Evolutionary conservation across 352 stramenopile genomes (phyloP).

Genomic region (Pythium utonaiense): DNA sequence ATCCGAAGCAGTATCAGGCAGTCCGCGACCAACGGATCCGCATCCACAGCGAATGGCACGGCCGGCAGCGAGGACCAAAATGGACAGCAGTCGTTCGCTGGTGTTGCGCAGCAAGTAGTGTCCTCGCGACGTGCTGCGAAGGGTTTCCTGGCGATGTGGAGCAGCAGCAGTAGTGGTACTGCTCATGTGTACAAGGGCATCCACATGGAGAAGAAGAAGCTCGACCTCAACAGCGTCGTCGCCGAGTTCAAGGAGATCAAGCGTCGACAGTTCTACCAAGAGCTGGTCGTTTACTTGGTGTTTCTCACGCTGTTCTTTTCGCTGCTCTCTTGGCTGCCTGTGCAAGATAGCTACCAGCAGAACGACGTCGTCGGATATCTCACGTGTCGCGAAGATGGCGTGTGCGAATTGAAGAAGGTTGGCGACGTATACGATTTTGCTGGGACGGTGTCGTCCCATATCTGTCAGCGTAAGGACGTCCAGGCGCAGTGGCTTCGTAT

Average conservation of each 20-base stretch:
- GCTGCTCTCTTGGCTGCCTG: constrained; percentile 69
- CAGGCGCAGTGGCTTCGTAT: constrained; percentile 73
- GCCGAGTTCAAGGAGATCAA: constrained; percentile 88
- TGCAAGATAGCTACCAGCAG: constrained; percentile 81
- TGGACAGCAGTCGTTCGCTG: constrained; percentile 48
- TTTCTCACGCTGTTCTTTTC: constrained; percentile 80
- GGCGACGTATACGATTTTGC: constrained; percentile 79
- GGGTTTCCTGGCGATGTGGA: constrained; percentile 79
- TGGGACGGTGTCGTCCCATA: constrained; percentile 36
- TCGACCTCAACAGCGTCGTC: constrained; percentile 67
- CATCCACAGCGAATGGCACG: constrained; percentile 5
- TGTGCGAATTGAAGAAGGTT: constrained; percentile 78
- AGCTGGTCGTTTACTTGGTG: constrained; percentile 80
- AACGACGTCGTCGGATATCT: constrained; percentile 77
- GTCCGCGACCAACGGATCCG: constrained; percentile 14
- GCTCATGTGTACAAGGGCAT: constrained; percentile 77
- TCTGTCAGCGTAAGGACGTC: constrained; percentile 54
- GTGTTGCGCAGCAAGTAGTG: constrained; percentile 73
- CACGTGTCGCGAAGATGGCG: constrained; percentile 75
- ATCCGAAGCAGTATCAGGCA: constrained; percentile 60
- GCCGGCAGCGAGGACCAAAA: constrained; percentile 3
- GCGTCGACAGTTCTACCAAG: constrained; percentile 85
- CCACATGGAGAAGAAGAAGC: constrained; percentile 90
- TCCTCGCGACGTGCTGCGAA: constrained; percentile 60
- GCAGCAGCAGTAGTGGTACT: constrained; percentile 35